These are phyloP conservation scores for Rhododendron ferrugineum DNA, from an alignment of 148 eudicot species.

Conservation along the genomic window DNA sequence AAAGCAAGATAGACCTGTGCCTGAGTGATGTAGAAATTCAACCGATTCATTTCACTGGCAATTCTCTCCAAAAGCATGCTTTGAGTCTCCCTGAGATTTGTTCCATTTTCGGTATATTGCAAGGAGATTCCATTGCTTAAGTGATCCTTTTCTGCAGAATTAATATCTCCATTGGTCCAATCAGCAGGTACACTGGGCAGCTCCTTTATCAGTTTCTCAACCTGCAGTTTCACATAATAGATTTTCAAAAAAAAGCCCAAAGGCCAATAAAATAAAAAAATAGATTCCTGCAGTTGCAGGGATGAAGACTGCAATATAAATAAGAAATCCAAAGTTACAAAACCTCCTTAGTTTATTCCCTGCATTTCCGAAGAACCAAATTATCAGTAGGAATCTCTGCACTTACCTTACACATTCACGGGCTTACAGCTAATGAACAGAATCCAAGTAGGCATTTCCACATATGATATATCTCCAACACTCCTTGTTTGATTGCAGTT, in stretches of 20 bases:
- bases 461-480: not conserved
- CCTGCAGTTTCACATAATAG: slow-evolving; percentile 34
- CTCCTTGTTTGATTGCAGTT: not conserved
- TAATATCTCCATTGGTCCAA: slow-evolving; percentile 59
- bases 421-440: not conserved
- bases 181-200: slow-evolving; percentile 89
- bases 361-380: not conserved
- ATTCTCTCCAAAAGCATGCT: slow-evolving; percentile 99
- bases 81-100: slow-evolving; percentile 85
- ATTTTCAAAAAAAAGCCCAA: not conserved
- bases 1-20: slow-evolving; percentile 77
- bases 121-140: slow-evolving; percentile 56
- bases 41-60: slow-evolving; percentile 98
- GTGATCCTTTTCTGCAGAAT: slow-evolving; percentile 42
- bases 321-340: not conserved
- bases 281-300: not conserved
- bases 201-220: slow-evolving; percentile 92
- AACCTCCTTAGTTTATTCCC: not conserved
- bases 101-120: slow-evolving; percentile 67
- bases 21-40: slow-evolving; percentile 89
- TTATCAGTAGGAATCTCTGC: not conserved
- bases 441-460: not conserved
- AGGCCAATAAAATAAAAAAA: not conserved
- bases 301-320: not conserved
- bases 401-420: not conserved